Conservation (phyloP, 176 grass and related monocot genomes). For the Triticum aestivum region IWGSC_CS_RefSeq_v2.1 NC_057803.1:96281798-96282297, state of each 20-base stretch:
- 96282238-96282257: slow-evolving; percentile 76
- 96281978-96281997: slow-evolving; percentile 79
- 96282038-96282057: slow-evolving; percentile 77
- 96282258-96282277: slow-evolving; percentile 61
- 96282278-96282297: slow-evolving; percentile 18
- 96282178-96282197: slow-evolving; percentile 78
- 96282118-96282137: slow-evolving; percentile 62
- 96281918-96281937: slow-evolving; percentile 92
- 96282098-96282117: slow-evolving; percentile 67
- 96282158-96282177: slow-evolving; percentile 79
- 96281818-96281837: slow-evolving; percentile 62
- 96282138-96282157: slow-evolving; percentile 45
- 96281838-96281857: slow-evolving; percentile 43
- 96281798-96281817: slow-evolving; percentile 73
- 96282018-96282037: slow-evolving; percentile 86
- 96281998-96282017: slow-evolving; percentile 71
- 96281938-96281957: slow-evolving; percentile 51
- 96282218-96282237: slow-evolving; percentile 83
- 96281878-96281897: slow-evolving; percentile 67
- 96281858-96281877: slow-evolving; percentile 89
- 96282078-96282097: slow-evolving; percentile 78
- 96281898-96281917: slow-evolving; percentile 73
- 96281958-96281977: slow-evolving; percentile 72
- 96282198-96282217: slow-evolving; percentile 55
- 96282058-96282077: slow-evolving; percentile 88